Conservation (phyloP, 371 early-diverging fungal species). For the Apophysomyces variabilis region DNA sequence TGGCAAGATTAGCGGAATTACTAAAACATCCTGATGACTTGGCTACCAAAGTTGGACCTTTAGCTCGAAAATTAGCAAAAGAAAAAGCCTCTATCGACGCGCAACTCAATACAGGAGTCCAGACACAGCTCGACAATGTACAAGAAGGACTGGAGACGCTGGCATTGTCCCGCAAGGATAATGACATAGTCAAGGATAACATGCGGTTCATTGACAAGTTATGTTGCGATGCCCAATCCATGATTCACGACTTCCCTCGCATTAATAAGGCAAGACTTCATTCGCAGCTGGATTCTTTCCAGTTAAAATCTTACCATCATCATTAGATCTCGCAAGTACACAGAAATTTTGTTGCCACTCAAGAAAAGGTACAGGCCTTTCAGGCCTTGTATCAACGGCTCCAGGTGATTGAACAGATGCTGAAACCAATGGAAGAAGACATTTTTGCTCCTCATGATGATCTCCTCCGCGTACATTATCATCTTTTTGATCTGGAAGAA, state of each 20-base stretch:
- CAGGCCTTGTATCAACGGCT: slow-evolving; percentile 84
- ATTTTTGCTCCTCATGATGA: slow-evolving; percentile 71
- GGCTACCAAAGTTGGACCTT: slow-evolving; percentile 75
- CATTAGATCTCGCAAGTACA: slow-evolving; percentile 87
- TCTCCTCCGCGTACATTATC: slow-evolving; percentile 85
- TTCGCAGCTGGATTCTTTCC: not conserved
- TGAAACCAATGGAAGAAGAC: slow-evolving; percentile 72
- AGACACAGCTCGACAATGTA: slow-evolving; percentile 90
- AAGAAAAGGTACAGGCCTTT: slow-evolving; percentile 83
- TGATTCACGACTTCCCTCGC: slow-evolving; percentile 84
- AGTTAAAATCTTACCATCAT: not conserved
- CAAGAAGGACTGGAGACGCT: slow-evolving; percentile 87
- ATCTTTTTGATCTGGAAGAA: slow-evolving; percentile 84
- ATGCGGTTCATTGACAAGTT: slow-evolving; percentile 83
- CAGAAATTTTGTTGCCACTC: slow-evolving; percentile 90
- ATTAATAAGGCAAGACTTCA: slow-evolving; percentile 74
- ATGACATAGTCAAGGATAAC: slow-evolving; percentile 67
- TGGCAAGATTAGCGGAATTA: slow-evolving; percentile 60
- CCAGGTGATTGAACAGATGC: slow-evolving; percentile 67
- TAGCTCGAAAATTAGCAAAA: slow-evolving; percentile 80
- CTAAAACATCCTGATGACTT: slow-evolving; percentile 95
- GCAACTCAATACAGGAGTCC: slow-evolving; percentile 92
- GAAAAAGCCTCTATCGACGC: slow-evolving; percentile 95
- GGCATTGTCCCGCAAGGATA: slow-evolving; percentile 67
- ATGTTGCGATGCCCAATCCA: slow-evolving; percentile 82